Percentiles rank a stretch among this genome's conserved stretches.
These are phyloP conservation scores for Xylaria curta DNA, from an alignment of 495 filamentous ascomycete genomes.

Conservation along the genomic window DNA sequence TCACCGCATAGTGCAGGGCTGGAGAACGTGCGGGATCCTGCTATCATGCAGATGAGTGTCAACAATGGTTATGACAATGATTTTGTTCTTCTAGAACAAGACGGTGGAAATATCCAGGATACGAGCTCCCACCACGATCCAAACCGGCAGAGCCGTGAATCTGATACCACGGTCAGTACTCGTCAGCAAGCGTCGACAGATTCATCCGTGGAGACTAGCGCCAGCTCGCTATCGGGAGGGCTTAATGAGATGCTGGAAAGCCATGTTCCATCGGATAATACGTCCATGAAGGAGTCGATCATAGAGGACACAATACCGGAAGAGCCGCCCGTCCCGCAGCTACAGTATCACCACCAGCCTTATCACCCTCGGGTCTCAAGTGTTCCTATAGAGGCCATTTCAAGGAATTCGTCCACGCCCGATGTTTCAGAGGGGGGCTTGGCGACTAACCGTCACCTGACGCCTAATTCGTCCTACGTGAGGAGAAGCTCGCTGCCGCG, in stretches of 20 bases:
- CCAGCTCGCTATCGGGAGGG: conserved; percentile 55
- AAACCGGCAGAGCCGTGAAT: conserved; percentile 56
- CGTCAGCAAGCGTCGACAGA: conserved; percentile 52
- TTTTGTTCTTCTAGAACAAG: conserved; percentile 36
- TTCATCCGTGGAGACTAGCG: conserved; percentile 56
- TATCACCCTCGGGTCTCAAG: conserved; percentile 49
- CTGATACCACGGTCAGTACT: conserved; percentile 53
- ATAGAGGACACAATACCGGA: conserved; percentile 44
- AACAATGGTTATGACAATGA: conserved; percentile 29
- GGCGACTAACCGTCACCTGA: conserved; percentile 62
- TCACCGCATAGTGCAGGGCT: conserved; percentile 43
- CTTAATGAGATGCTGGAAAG: conserved; percentile 51
- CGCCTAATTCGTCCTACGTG: conserved; percentile 56
- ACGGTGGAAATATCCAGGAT: conserved; percentile 43
- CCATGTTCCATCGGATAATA: conserved; percentile 45
- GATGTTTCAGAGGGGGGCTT: conserved; percentile 50
- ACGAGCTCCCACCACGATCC: conserved; percentile 40
- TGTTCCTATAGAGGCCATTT: conserved; percentile 44
- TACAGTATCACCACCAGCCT: conserved; percentile 63
- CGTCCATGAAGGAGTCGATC: conserved; percentile 52
- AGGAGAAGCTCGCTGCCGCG: conserved; percentile 64
- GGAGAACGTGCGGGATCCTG: conserved; percentile 31
- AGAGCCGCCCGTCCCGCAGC: conserved; percentile 53
- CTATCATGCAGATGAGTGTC: conserved; percentile 14
- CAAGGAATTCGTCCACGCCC: conserved; percentile 51